Base-by-base conservation (phyloP, 2,329 filamentous ascomycete species). In the Claviceps sp. region DNA sequence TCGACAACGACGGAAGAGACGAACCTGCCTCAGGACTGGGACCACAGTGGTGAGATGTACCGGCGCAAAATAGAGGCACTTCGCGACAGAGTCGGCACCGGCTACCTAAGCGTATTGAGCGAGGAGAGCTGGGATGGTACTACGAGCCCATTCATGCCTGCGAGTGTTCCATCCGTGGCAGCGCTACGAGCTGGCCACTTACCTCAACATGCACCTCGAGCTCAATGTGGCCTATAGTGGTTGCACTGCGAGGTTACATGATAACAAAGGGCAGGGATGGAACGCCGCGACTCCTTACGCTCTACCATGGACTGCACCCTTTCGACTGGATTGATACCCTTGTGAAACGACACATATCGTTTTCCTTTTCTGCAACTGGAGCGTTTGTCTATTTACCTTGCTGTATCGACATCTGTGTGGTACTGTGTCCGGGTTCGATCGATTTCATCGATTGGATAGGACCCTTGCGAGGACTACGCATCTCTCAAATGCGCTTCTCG, bases 41-140 rank as follows among this genome's bases (percentile, higher is more conserved):
- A 82, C 54, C 70, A 79, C 44, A 79, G 80, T 54, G 85, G 85
- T 51, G 87, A 93, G 61, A 72, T 87, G 7, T 97, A 95, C 67
- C 82, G 86, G 53, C 86, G 86, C 65, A 93, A 93, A 67, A 85
- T 97, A 51, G 89, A 95, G 66, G 82, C 86, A 3, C 71, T 96
- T 51, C 84, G 89, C 55, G 85, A 85, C 61, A 88, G 91, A 61
- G 84, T 95, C 57, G 90, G 90, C 37, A 88, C 83, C 60, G 86
- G 83, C 40, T 98, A 95, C 77, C 77, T 98, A 41, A 90, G 83
- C 56, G 88, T 86, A 14, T 73, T 97, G 49, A 85, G 86, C 55
- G 90, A 95, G 61, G 86, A 93, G 65, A 75, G 70, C 43, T 83
- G 80, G 79, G 75, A 81, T 55, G 59, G 70, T 6, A 67, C 66